Evolutionary conservation across 306 rosid genomes (phyloP), one percentile per base, ranked within the genome.

Genomic region (Nissolia schottii): DNA sequence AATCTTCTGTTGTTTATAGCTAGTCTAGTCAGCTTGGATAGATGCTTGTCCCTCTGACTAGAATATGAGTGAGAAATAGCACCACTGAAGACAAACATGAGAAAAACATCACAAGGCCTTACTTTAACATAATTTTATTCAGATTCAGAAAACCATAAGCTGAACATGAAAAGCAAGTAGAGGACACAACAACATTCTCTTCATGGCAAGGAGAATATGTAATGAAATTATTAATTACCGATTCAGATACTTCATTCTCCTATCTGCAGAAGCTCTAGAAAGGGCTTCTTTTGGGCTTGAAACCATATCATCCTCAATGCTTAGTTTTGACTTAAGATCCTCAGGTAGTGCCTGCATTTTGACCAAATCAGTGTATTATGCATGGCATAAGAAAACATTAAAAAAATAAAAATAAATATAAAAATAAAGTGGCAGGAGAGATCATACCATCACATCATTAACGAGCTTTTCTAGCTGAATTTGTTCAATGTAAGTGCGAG

Each of bases 251-350:
- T 94, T 91, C 66, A 68, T 86, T 76, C 99, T 87, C 83, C 91
- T 88, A 83, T 94, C 99, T 40, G 97, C 91, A 19, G 99, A 91
- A 32, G 97, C 97, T 76, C 92, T 87, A 73, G 99, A 89, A 75
- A 94, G 95, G 73, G 99, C 99, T 78, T 94, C 99, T 87, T 94
- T 94, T 34, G 99, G 99, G 84, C 97, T 94, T 35, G 88, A 87
- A 85, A 81, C 81, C 20, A 76, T 55, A 67, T 94, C 99, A 61
- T 91, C 96, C 0, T 91, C 96, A 74, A 94, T 79, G 79, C 97
- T 94, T 77, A 94, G 96, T 77, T 91, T 86, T 67, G 97, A 67
- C 82, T 66, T 91, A 67, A 94, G 85, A 82, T 94, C 99, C 81
- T 88, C 99, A 65, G 99, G 99, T 86, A 94, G 76, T 46, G 99